These are phyloP conservation scores for Rutstroemia sp. DNA, from an alignment of 2,329 filamentous ascomycete genomes.

Conservation along the genomic window DNA sequence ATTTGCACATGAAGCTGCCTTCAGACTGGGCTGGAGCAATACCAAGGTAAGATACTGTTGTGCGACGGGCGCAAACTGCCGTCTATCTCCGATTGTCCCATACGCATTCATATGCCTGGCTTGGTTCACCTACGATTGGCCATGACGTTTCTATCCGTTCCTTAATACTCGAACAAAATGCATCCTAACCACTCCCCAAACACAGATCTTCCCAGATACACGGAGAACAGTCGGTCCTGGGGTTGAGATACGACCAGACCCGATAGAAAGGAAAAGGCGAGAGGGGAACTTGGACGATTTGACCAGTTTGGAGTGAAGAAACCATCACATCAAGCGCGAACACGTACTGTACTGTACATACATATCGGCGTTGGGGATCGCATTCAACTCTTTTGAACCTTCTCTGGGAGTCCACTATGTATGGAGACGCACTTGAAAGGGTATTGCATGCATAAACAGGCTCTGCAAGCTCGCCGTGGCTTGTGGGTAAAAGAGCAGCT, in stretches of 20 bases:
- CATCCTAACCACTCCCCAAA: not conserved
- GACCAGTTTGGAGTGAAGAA: constrained; percentile 44
- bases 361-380: constrained; percentile 21
- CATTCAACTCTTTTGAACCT: constrained; percentile 4
- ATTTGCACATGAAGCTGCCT: constrained; percentile 93
- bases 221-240: constrained; percentile 66
- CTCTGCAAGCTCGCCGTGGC: not conserved
- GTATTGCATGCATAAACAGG: not conserved
- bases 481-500: no score
- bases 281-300: constrained; percentile 51
- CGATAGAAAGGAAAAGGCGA: constrained; percentile 35
- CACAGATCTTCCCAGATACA: constrained; percentile 28
- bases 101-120: no score
- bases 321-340: not conserved
- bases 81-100: no score
- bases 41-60: constrained; percentile 62
- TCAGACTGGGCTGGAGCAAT: constrained; percentile 83
- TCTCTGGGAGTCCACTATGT: not conserved
- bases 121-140: no score
- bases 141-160: not conserved
- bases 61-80: no score
- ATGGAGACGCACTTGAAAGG: not conserved
- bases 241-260: constrained; percentile 68
- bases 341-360: constrained; percentile 12
- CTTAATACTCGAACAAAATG: no score